A percentile compares a stretch with the other conserved stretches of the same genome.
phyloP scores from a whole-genome alignment of 305 asterid genomes.

The Salvia sclarea region DNA sequence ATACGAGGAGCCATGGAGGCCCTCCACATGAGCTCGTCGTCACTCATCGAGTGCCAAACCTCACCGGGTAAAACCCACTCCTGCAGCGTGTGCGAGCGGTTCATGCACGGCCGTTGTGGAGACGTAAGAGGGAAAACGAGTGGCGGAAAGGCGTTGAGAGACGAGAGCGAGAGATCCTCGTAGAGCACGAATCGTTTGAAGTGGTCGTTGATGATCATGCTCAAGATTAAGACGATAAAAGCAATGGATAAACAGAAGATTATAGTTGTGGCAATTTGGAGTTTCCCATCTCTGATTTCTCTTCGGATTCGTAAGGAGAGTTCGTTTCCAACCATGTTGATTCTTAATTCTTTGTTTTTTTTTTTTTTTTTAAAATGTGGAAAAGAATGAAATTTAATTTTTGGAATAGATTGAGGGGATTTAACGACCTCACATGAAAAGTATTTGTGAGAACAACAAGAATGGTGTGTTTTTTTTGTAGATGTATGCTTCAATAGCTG shows the following conservation, averaged over 20 bases:
- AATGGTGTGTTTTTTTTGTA: slow-evolving; percentile 18
- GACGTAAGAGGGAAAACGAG: slow-evolving; percentile 33
- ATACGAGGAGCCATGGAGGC: slow-evolving; percentile 68
- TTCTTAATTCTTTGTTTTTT: too few species aligned
- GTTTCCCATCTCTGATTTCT: slow-evolving; percentile 43
- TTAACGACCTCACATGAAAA: slow-evolving; percentile 27
- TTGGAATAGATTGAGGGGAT: slow-evolving; percentile 4
- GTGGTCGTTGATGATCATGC: slow-evolving; percentile 54
- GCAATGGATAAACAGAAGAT: slow-evolving; percentile 49
- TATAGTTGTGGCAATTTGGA: slow-evolving; percentile 52
- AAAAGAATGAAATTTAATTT: background rate
- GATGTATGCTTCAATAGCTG: slow-evolving; percentile 23
- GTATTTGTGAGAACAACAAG: slow-evolving; percentile 34
- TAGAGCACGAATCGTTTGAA: slow-evolving; percentile 47
- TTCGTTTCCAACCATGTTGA: slow-evolving; percentile 36
- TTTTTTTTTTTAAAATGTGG: too few species aligned
- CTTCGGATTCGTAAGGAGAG: slow-evolving; percentile 40
- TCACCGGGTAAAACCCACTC: slow-evolving; percentile 36
- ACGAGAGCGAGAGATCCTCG: slow-evolving; percentile 56
- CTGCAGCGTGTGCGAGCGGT: slow-evolving; percentile 24
- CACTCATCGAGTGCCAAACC: slow-evolving; percentile 54
- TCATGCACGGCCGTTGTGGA: slow-evolving; percentile 28
- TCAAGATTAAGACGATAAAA: slow-evolving; percentile 48
- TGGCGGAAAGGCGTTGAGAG: slow-evolving; percentile 51
- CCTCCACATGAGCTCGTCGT: slow-evolving; percentile 63